Evolutionary conservation across 139 green algal genomes (phyloP), one percentile per base, ranked within the genome.

Genomic region (Diplosphaera chodatii): DNA sequence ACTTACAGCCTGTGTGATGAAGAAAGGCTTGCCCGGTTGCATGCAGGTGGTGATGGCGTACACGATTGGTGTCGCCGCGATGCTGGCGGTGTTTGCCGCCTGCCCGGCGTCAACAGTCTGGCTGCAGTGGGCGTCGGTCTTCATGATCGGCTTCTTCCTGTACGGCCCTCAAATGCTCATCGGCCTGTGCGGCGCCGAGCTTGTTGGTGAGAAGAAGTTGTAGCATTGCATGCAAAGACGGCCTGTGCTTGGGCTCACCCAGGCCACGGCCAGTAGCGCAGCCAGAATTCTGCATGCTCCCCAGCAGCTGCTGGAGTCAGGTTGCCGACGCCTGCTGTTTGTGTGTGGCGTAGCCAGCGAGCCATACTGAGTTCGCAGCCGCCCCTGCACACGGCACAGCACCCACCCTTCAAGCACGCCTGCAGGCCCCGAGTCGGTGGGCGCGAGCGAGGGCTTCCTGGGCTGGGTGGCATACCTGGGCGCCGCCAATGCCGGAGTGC

Each of bases 1-100:
- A n/a, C n/a, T n/a, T n/a, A n/a, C n/a, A n/a, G n/a, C n/a, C n/a
- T n/a, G n/a, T n/a, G n/a, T n/a, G n/a, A n/a, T n/a, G n/a, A n/a
- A n/a, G n/a, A n/a, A n/a, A n/a, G n/a, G n/a, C n/a, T n/a, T n/a
- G n/a, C n/a, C n/a, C 10, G 37, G 37, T 48, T 10, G 10, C 2
- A 37, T 30, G n/a, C 81, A 92, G 80, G 89, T 97, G 21, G 90
- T 98, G 20, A 97, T 98, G 77, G 81, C 76, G n/a, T 98, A 98
- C 87, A 96, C 89, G 0, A 81, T 97, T 40, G 93, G 93, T 72
- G 90, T 97, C 5, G 90, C 88, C 4, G 76, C 77, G 32, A 84
- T 85, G 63, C 86, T 98, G 68, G 34, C 83, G 6, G 75, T 83
- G 25, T 96, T 97, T 82, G 84, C 78, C 37, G 80, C 83, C 25